These are phyloP conservation scores for Phytopythium aichiense DNA, from an alignment of 352 stramenopile species.

Conservation along the genomic window DNA sequence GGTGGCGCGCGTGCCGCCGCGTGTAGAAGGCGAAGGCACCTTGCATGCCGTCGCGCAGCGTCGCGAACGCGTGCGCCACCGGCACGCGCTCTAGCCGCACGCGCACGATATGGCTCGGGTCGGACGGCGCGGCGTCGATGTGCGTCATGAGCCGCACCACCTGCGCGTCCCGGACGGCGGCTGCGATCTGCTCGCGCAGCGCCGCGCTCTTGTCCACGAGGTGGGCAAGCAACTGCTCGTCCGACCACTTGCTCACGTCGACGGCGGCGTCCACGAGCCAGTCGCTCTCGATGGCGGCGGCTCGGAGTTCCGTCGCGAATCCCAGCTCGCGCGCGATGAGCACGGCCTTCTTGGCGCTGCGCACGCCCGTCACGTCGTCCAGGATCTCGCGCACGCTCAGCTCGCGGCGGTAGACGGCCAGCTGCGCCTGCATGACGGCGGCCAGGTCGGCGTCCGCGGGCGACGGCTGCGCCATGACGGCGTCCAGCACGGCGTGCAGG, in stretches of 20 bases:
- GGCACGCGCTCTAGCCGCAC: constrained; percentile 33
- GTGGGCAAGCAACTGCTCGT: constrained; percentile 55
- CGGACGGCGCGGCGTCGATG: constrained; percentile 32
- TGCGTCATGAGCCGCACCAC: constrained; percentile 52
- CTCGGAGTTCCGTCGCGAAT: constrained; percentile 69
- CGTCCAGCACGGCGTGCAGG: constrained; percentile 81
- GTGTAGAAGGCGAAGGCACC: constrained; percentile 82
- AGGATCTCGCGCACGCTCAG: constrained; percentile 75
- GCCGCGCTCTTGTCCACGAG: constrained; percentile 34
- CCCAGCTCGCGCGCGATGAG: constrained; percentile 93
- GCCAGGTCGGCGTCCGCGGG: constrained; percentile 39
- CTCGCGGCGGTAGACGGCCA: constrained; percentile 40
- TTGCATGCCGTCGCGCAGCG: constrained; percentile 53
- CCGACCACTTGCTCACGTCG: constrained; percentile 37
- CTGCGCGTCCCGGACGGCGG: constrained; percentile 19
- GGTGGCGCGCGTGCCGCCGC: constrained; percentile 59
- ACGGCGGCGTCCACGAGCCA: constrained; percentile 29
- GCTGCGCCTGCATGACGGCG: constrained; percentile 67
- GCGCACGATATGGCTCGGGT: constrained; percentile 15
- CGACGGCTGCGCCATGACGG: constrained; percentile 21
- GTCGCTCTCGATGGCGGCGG: constrained; percentile 54
- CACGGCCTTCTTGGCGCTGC: constrained; percentile 88
- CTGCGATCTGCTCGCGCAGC: constrained; percentile 38
- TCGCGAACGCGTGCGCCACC: constrained; percentile 46
- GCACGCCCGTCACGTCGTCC: constrained; percentile 91